Base-by-base conservation (phyloP, 2,329 filamentous ascomycete genomes). In the Mollisia scopiformis region DNA sequence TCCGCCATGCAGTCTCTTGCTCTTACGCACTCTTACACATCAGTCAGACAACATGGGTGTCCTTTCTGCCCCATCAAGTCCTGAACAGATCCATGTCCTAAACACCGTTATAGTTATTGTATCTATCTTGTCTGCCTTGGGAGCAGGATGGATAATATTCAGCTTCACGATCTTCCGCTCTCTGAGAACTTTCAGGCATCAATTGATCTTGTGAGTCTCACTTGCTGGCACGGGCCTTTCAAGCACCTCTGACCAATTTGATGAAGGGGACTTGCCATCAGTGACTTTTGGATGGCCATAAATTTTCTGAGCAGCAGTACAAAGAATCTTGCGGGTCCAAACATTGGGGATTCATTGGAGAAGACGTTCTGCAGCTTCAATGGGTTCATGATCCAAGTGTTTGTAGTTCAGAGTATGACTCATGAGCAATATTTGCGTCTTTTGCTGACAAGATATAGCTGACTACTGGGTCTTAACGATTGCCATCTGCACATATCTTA, bases 401-500 rank as follows among this genome's bases (percentile, higher is more conserved):
- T 79, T 55, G 77, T 79, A 28, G 72, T 78, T 1, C 77, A 79
- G 62, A 79, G 74, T 75, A 67, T 11, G 27, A 4, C 23, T 4
- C 19, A 28, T n/a, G 23, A 25, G 2, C 13, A 23, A 25, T 21
- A n/a, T 30, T 41, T 14, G 46, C n/a, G 16, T 19, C 13, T 33
- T 3, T 2, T 41, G 11, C 49, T 57, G 49, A 57, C 49, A 31
- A 31, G 16, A 39, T 31, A 28, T 30, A 76, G 74, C 77, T 11
- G 77, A 79, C 64, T 79, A 78, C 57, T 79, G 77, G 77, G 74
- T 79, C 7, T 59, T 79, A 2, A 60, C 69, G n/a, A 78, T 79
- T 46, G 76, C 77, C 1, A 54, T 76, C 6, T 78, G 72, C 65
- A 79, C 77, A 0, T 79, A 74, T 56, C 69, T 78, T 1, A 75